Evolutionary conservation across 2,329 filamentous ascomycete genomes (phyloP).

Genomic region (Pyricularia sp.): DNA sequence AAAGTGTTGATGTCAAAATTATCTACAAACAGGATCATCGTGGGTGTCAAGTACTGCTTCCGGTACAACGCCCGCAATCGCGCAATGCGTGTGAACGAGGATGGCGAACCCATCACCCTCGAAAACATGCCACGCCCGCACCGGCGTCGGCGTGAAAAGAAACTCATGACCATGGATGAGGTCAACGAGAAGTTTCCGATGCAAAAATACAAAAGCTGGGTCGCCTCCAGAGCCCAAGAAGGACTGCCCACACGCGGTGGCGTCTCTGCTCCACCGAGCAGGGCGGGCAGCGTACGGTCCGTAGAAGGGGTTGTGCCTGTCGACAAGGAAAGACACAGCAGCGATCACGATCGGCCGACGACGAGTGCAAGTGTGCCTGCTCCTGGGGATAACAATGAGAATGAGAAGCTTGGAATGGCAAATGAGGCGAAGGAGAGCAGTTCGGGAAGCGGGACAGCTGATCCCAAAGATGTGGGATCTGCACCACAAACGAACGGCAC

Average conservation of each 20-base stretch:
- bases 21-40: slow-evolving; percentile 68
- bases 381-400: slow-evolving; percentile 15
- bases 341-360: slow-evolving; percentile 22
- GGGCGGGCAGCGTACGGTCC: slow-evolving; percentile 60
- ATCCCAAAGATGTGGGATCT: slow-evolving; percentile 9
- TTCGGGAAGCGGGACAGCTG: slow-evolving; percentile 9
- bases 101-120: slow-evolving; percentile 80
- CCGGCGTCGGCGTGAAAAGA: slow-evolving; percentile 85
- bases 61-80: slow-evolving; percentile 92
- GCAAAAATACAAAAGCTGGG: slow-evolving; percentile 94
- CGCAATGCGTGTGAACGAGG: slow-evolving; percentile 60
- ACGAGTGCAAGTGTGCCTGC: slow-evolving; percentile 13
- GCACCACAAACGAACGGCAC: slow-evolving; percentile 11
- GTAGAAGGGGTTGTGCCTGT: slow-evolving; percentile 41
- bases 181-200: slow-evolving; percentile 96
- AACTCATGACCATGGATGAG: slow-evolving; percentile 97
- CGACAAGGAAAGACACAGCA: slow-evolving; percentile 31
- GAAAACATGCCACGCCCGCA: slow-evolving; percentile 75
- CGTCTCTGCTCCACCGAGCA: slow-evolving; percentile 60
- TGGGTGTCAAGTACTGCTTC: slow-evolving; percentile 98
- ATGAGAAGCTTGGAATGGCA: slow-evolving; percentile 3
- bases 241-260: slow-evolving; percentile 76
- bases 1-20: not conserved
- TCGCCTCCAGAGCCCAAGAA: slow-evolving; percentile 66
- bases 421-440: slow-evolving; percentile 15